Evolutionary conservation across 441 rosid species (phyloP), one percentile per base, ranked within the genome.

Genomic region (Daphne laureola): DNA sequence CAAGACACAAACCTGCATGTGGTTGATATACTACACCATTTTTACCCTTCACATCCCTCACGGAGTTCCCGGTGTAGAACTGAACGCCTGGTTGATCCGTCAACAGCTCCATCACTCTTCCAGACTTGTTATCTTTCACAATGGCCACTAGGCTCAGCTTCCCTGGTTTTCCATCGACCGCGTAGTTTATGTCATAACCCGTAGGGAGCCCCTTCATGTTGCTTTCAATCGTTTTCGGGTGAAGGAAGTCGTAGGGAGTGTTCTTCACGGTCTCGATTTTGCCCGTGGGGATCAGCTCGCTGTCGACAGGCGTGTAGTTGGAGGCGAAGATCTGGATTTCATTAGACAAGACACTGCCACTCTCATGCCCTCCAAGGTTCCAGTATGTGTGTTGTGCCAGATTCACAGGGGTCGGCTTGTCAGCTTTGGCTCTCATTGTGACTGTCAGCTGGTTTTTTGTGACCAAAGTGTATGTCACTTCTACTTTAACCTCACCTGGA

Each of bases 171-270:
- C 68, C 74, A 12, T 82, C 87, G 14, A 92, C 69, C 38, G 66
- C 91, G 35, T 82, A 89, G 52, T 92, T 92, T 46, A 89, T 82
- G 38, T 92, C 90, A 48, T 86, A 92, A 50, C 98, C 96, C 5
- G 49, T 53, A 8, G 80, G 63, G 15, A 92, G 78, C 67, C 76
- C 49, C 12, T 61, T 57, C 53, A 81, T 79, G 56, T 55, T 70
- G 80, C 82, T 76, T 51, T 80, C 79, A 1, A 88, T 71, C 1
- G 66, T 54, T 53, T 55, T 53, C 0, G 77, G 73, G 42, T 75
- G 21, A 40, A 79, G 90, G 70, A 92, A 92, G 64, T 92, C 91
- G 17, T 79, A 92, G 0, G 96, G 83, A 4, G 96, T 86, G 64
- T 89, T 89, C 66, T 78, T 65, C n/a, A 88, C 91, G 1, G 79